Evolutionary conservation across 2,329 filamentous ascomycete species (phyloP).

Genomic region (Simplicillium aogashimaense): DNA sequence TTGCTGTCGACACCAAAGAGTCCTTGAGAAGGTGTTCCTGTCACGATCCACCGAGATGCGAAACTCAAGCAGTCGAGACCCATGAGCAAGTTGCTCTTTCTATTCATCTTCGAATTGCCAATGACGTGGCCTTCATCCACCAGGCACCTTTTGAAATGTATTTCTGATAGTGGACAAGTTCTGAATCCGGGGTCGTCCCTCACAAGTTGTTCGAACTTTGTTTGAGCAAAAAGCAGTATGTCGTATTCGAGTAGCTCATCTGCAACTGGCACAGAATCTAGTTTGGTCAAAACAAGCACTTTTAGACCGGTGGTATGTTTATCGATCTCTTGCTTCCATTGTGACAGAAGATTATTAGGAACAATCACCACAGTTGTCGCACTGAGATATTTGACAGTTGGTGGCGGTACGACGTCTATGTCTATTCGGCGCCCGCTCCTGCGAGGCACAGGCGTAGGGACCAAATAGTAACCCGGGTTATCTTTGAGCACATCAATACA

Average conservation of each 20-base stretch:
- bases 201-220: conserved; percentile 56
- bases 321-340: conserved; percentile 73
- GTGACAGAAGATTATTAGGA: conserved; percentile 70
- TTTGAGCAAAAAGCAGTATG: conserved; percentile 66
- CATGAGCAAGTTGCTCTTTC: conserved; percentile 44
- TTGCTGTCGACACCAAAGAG: conserved; percentile 54
- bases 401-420: conserved; percentile 13
- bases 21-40: conserved; percentile 79
- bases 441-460: conserved; percentile 31
- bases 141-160: conserved; percentile 83
- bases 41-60: conserved; percentile 78
- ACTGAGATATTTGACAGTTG: conserved; percentile 51
- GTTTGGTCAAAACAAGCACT: conserved; percentile 51
- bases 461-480: conserved; percentile 50
- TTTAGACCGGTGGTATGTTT: conserved; percentile 64
- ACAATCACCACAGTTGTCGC: conserved; percentile 68
- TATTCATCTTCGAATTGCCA: conserved; percentile 49
- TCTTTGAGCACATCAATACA: conserved; percentile 47
- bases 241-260: conserved; percentile 57
- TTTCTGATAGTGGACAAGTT: conserved; percentile 36
- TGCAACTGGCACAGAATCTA: conserved; percentile 43
- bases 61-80: conserved; percentile 46
- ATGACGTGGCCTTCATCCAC: conserved; percentile 88
- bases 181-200: conserved; percentile 35
- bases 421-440: conserved; percentile 12